Evolutionary conservation across 2,329 filamentous ascomycete species (phyloP).

Genomic region (Phyllosticta citribraziliensis): DNA sequence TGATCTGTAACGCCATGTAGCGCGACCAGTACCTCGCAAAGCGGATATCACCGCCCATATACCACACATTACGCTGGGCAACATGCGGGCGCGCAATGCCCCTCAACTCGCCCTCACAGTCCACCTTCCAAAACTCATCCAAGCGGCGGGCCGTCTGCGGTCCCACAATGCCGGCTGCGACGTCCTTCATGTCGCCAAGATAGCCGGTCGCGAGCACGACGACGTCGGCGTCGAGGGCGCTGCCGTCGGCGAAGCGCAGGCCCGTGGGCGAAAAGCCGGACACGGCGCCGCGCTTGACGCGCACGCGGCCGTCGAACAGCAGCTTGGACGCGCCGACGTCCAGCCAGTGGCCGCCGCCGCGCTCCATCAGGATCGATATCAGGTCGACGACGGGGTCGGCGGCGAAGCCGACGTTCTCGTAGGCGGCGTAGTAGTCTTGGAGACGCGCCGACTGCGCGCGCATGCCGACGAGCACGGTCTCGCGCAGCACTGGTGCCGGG

Average conservation of each 20-base stretch:
- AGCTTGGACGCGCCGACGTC: slow-evolving; percentile 35
- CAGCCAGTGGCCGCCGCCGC: slow-evolving; percentile 39
- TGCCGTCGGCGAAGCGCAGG: slow-evolving; percentile 35
- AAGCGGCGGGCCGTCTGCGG: slow-evolving; percentile 30
- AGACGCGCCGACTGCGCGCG: slow-evolving; percentile 22
- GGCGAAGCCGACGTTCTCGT: slow-evolving; percentile 34
- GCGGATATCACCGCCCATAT: slow-evolving; percentile 34
- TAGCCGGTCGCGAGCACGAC: slow-evolving; percentile 41
- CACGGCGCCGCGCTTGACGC: slow-evolving; percentile 32
- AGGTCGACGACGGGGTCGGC: slow-evolving; percentile 30
- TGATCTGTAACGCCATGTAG: slow-evolving; percentile 38
- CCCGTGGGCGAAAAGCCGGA: slow-evolving; percentile 29
- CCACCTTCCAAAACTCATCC: slow-evolving; percentile 37
- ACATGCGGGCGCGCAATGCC: slow-evolving; percentile 30
- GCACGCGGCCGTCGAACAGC: slow-evolving; percentile 37
- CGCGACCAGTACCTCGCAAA: slow-evolving; percentile 39
- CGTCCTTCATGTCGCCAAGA: slow-evolving; percentile 32
- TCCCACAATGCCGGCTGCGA: slow-evolving; percentile 31
- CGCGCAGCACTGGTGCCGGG: slow-evolving; percentile 3
- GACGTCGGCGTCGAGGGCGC: slow-evolving; percentile 34
- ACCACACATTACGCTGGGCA: slow-evolving; percentile 30
- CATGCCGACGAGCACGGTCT: slow-evolving; percentile 17
- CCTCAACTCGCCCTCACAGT: slow-evolving; percentile 38
- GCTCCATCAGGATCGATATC: slow-evolving; percentile 27
- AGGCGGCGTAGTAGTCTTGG: slow-evolving; percentile 30